Evolutionary conservation across 345 rosid genomes (phyloP).

Genomic region (Boechera divaricarpa): DNA sequence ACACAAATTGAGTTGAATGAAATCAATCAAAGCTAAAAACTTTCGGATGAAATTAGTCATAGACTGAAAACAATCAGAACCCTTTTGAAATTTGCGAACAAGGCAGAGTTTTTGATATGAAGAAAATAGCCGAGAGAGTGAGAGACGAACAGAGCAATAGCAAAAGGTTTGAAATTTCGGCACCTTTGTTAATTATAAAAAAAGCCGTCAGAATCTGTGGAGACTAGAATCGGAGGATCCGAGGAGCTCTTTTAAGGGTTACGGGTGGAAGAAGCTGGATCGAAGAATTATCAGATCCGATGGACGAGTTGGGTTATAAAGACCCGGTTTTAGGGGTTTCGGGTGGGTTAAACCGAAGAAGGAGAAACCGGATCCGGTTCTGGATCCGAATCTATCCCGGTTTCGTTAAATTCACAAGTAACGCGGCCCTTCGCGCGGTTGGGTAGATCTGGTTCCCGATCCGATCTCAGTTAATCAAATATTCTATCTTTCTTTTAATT

Average conservation of each 20-base stretch:
- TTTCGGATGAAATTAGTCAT: background rate
- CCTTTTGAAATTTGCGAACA: background rate
- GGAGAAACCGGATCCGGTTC: slow-evolving; percentile 15
- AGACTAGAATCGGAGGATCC: slow-evolving; percentile 71
- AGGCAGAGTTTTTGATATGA: background rate
- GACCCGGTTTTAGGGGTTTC: slow-evolving; percentile 30
- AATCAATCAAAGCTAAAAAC: background rate
- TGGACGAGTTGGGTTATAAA: slow-evolving; percentile 30
- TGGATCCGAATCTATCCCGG: slow-evolving; percentile 14
- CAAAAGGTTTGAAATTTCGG: slow-evolving; percentile 8
- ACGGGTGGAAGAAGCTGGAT: slow-evolving; percentile 46
- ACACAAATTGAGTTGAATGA: slow-evolving; percentile 8
- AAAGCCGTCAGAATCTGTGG: slow-evolving; percentile 42
- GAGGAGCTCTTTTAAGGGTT: slow-evolving; percentile 46
- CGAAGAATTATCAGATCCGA: slow-evolving; percentile 40
- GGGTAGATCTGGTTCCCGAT: slow-evolving; percentile 21
- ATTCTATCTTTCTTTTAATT: background rate
- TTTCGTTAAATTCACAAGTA: background rate
- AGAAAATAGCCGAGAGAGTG: slow-evolving; percentile 21
- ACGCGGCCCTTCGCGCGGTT: background rate
- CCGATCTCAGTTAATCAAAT: slow-evolving; percentile 16
- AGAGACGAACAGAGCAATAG: slow-evolving; percentile 6
- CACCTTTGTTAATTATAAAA: slow-evolving; percentile 21
- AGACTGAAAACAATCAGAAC: background rate
- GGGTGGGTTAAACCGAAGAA: slow-evolving; percentile 39